phyloP scores from a whole-genome alignment of 2,329 filamentous ascomycete genomes.

The Botrytis paeoniae region DNA sequence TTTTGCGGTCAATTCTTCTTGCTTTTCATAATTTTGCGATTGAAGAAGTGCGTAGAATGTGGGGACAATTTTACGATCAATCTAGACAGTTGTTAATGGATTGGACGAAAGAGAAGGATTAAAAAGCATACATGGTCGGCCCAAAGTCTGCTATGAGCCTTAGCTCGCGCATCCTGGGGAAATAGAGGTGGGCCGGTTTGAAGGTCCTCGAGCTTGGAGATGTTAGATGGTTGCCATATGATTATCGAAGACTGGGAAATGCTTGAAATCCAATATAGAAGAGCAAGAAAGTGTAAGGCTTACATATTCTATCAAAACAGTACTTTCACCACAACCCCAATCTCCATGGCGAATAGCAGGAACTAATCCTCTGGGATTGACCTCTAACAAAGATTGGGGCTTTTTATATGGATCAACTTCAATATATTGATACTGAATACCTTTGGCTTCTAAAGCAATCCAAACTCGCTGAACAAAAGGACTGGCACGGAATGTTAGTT shows the following conservation, averaged over 20 bases:
- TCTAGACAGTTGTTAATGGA: slow-evolving; percentile 43
- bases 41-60: slow-evolving; percentile 72
- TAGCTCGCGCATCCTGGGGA: slow-evolving; percentile 61
- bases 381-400: slow-evolving; percentile 66
- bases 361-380: slow-evolving; percentile 73
- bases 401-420: slow-evolving; percentile 80
- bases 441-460: slow-evolving; percentile 82
- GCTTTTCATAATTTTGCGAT: slow-evolving; percentile 57
- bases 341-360: slow-evolving; percentile 74
- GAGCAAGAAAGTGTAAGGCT: slow-evolving; percentile 30
- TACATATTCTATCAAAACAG: slow-evolving; percentile 82
- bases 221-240: slow-evolving; percentile 3
- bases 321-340: slow-evolving; percentile 80
- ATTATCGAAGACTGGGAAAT: not conserved
- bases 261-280: not conserved
- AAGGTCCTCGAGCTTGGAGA: slow-evolving; percentile 67
- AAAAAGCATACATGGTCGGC: slow-evolving; percentile 63
- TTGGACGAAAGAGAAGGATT: not conserved
- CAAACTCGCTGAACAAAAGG: slow-evolving; percentile 86
- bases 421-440: slow-evolving; percentile 78
- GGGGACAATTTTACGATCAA: slow-evolving; percentile 74
- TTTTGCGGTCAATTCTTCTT: slow-evolving; percentile 56
- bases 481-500: slow-evolving; percentile 37
- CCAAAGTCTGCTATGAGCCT: slow-evolving; percentile 77
- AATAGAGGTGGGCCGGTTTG: slow-evolving; percentile 58